Conservation (phyloP, 2,329 filamentous ascomycete species). For the Phialophora chinensis region DNA sequence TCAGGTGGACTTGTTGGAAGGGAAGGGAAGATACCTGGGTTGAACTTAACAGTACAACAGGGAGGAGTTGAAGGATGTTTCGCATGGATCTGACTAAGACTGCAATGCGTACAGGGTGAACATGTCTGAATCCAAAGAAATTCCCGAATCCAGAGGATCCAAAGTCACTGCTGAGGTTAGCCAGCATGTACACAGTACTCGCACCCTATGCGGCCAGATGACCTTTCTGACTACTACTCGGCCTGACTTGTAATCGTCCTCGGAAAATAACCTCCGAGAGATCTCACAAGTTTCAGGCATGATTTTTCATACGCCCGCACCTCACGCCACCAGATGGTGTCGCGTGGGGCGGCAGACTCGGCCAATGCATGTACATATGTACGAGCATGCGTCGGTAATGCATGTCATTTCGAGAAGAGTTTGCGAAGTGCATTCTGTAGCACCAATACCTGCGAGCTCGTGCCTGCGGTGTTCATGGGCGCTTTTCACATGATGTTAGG, state of each 20-base stretch:
- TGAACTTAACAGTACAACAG: neutral
- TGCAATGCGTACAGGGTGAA: neutral
- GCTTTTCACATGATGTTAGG: neutral
- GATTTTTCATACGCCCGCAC: neutral
- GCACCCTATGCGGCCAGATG: neutral
- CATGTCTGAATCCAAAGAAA: neutral
- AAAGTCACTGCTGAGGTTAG: neutral
- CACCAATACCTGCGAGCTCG: neutral
- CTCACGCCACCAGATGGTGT: slow-evolving; percentile 7
- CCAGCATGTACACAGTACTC: neutral
- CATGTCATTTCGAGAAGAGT: slow-evolving; percentile 16
- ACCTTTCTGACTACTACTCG: neutral
- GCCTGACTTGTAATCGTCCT: neutral
- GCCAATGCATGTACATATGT: slow-evolving; percentile 4
- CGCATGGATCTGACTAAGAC: slow-evolving; percentile 17
- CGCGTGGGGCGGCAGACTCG: neutral
- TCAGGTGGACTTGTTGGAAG: neutral
- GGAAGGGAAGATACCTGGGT: neutral
- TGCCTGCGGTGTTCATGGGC: neutral
- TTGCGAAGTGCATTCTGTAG: slow-evolving; percentile 12
- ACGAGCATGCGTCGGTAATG: slow-evolving; percentile 14
- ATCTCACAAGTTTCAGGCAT: neutral
- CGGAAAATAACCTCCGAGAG: neutral
- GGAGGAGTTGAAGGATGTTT: neutral
- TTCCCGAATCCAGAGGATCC: neutral